phyloP scores from a whole-genome alignment of 257 asterid species.

The Cruciata laevipes region DNA sequence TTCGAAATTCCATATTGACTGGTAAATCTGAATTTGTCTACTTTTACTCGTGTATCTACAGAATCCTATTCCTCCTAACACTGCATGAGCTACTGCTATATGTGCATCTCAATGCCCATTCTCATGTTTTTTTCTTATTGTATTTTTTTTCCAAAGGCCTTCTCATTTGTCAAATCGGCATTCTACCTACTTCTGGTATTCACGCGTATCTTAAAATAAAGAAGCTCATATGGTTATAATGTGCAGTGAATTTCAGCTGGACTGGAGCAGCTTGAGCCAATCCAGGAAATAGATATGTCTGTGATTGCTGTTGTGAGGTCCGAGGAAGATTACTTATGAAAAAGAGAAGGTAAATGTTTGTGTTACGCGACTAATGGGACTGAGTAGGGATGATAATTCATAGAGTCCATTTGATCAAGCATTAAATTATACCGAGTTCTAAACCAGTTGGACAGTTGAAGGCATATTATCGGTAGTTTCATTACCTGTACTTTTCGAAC shows the following conservation, averaged over 20 bases:
- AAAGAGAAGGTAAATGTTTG: not conserved
- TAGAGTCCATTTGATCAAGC: not conserved
- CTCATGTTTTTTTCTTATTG: constrained; percentile 12
- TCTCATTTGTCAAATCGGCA: no score
- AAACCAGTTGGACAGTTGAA: not conserved
- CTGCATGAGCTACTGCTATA: constrained; percentile 18
- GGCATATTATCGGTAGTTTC: not conserved
- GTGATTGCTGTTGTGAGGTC: not conserved
- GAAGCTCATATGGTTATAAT: not conserved
- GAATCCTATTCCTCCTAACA: constrained; percentile 40
- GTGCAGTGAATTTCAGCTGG: not conserved
- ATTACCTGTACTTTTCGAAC: not conserved
- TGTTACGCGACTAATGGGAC: not conserved
- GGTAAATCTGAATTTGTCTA: constrained; percentile 12
- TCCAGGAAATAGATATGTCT: not conserved
- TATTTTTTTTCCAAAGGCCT: not conserved
- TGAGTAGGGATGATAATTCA: not conserved
- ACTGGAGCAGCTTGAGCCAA: not conserved
- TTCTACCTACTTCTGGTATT: not conserved
- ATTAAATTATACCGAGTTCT: not conserved
- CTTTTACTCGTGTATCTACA: constrained; percentile 21
- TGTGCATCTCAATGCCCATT: not conserved
- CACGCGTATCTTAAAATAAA: not conserved
- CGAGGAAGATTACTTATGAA: not conserved
- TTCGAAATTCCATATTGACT: not conserved